phyloP scores from a whole-genome alignment of 495 filamentous ascomycete species.

The Aspergillus ellipticus region DNA sequence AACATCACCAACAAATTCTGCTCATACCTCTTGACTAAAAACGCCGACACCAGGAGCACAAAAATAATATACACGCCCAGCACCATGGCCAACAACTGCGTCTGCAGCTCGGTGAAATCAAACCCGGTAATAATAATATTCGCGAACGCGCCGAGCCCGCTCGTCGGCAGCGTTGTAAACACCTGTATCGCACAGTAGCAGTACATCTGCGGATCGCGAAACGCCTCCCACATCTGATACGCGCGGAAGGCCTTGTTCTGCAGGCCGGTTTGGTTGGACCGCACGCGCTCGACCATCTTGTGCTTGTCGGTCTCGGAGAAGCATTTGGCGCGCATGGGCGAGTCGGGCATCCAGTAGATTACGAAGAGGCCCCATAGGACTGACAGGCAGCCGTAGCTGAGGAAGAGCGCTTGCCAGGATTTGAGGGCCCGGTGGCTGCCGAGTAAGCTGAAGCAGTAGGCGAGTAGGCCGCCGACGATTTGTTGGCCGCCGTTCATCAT shows the following conservation, averaged over 20 bases:
- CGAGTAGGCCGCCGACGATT: slow-evolving; percentile 51
- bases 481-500: slow-evolving; percentile 64
- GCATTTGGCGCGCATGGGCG: slow-evolving; percentile 46
- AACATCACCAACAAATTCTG: slow-evolving; percentile 66
- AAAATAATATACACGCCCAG: slow-evolving; percentile 68
- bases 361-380: slow-evolving; percentile 50
- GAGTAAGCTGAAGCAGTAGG: slow-evolving; percentile 57
- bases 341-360: slow-evolving; percentile 46
- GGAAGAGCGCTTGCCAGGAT: slow-evolving; percentile 59
- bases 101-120: slow-evolving; percentile 40
- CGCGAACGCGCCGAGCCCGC: slow-evolving; percentile 63
- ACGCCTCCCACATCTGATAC: slow-evolving; percentile 42
- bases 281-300: slow-evolving; percentile 46
- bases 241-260: slow-evolving; percentile 49
- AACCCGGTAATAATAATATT: slow-evolving; percentile 55
- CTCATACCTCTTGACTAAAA: slow-evolving; percentile 57
- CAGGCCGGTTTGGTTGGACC: slow-evolving; percentile 52
- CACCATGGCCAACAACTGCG: slow-evolving; percentile 59
- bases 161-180: slow-evolving; percentile 64
- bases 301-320: slow-evolving; percentile 48
- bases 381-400: slow-evolving; percentile 53
- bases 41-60: slow-evolving; percentile 58
- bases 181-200: slow-evolving; percentile 54
- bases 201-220: slow-evolving; percentile 43
- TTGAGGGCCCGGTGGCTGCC: slow-evolving; percentile 36